These are phyloP conservation scores for Termitomyces sp. DNA, from an alignment of 1,284 basidiomycete species.

Conservation along the genomic window DNA sequence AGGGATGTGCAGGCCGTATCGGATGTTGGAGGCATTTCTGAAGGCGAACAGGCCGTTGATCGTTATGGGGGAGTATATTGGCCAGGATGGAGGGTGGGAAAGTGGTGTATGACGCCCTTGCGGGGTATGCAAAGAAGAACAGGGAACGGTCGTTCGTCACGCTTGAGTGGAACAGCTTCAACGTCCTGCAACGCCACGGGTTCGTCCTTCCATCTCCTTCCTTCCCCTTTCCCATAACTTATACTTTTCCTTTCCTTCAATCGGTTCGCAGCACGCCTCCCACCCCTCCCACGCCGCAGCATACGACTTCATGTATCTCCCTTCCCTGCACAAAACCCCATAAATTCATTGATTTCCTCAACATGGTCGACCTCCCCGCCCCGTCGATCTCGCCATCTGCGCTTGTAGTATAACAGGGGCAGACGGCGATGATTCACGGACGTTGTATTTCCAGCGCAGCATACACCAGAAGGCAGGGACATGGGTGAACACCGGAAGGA, in stretches of 20 bases:
- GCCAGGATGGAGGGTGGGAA: constrained; percentile 85
- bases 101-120: constrained; percentile 74
- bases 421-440: constrained; percentile 98
- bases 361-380: constrained; percentile 92
- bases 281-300: constrained; percentile 90
- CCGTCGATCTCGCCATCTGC: constrained; percentile 89
- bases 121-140: constrained; percentile 80
- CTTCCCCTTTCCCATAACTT: not conserved
- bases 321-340: constrained; percentile 77
- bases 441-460: constrained; percentile 90
- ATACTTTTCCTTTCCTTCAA: constrained; percentile 5
- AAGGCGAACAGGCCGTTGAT: constrained; percentile 91
- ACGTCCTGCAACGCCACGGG: constrained; percentile 88
- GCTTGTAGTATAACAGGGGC: constrained; percentile 99
- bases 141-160: constrained; percentile 74
- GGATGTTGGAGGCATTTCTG: constrained; percentile 83
- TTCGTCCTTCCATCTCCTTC: constrained; percentile 33
- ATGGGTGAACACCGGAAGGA: constrained; percentile 98
- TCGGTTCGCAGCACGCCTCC: constrained; percentile 73
- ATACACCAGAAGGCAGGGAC: constrained; percentile 93
- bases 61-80: constrained; percentile 86
- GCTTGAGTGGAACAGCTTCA: constrained; percentile 95
- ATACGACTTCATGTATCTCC: constrained; percentile 91
- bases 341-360: constrained; percentile 98
- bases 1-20: constrained; percentile 74